Base-by-base conservation (phyloP, 2,329 filamentous ascomycete species). In the Hypoxylon sp. region DNA sequence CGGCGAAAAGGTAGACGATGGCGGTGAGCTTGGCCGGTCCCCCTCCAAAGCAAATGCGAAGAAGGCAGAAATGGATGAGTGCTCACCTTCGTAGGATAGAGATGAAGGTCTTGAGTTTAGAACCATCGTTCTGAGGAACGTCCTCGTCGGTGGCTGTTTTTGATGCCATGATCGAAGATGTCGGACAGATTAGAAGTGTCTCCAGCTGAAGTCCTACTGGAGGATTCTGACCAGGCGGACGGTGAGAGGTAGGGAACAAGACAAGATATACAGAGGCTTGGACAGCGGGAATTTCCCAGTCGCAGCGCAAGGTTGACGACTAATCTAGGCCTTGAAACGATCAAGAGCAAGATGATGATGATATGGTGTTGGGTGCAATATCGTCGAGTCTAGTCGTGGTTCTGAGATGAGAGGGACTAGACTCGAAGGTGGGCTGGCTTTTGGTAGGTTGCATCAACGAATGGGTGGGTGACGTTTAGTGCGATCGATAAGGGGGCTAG, bases 61-160 rank as follows among this genome's bases (percentile, higher is more conserved):
- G 46, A 26, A 35, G 43, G 20, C 41, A 50, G 47, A 21, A 31
- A 38, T 17, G 9, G 29, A 26, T 23, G 40, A 27, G n/a, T n/a
- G 75, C 87, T 79, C 83, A 96, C 92, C 90, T 96, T 77, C 89
- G 88, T 71, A 98, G 78, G 67, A 97, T 96, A 50, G 88, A 86
- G 60, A 97, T 76, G 71, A 98, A 96, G 1, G 91, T 96, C 77
- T 87, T 90, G 70, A 98, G 80, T 81, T 97, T 97, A 65, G 90
- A 94, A 65, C 86, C 87, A 57, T 98, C 93, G 78, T 91, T 92
- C 65, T 82, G 81, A 61, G 71, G 70, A 18, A 69, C 63, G 35
- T 73, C 71, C 55, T 73, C 71, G 47, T 68, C 67, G 7, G 61
- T 33, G 29, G 51, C 24, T 38, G 65, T 48, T 27, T 67, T 68